These are phyloP conservation scores for Macrolepiota fuliginosa DNA, from an alignment of 768 basidiomycete genomes.

Conservation along the genomic window DNA sequence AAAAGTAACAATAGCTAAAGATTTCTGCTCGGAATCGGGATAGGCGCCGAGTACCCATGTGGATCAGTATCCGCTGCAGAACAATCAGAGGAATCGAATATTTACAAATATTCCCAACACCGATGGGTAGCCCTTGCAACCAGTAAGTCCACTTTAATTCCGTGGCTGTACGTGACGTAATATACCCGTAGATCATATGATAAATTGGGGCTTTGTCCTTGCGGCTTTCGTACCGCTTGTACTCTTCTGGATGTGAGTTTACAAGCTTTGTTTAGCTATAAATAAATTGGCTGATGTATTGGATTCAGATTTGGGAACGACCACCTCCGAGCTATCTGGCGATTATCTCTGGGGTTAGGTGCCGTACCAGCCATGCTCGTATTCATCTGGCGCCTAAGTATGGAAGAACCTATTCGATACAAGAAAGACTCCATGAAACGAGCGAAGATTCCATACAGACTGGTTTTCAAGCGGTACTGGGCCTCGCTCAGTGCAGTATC, in stretches of 20 bases:
- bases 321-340: slow-evolving; percentile 87
- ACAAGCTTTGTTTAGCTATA: neutral
- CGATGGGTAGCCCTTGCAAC: slow-evolving; percentile 83
- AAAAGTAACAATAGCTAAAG: slow-evolving; percentile 30
- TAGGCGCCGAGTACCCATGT: slow-evolving; percentile 89
- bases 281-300: neutral
- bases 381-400: slow-evolving; percentile 81
- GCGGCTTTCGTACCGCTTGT: slow-evolving; percentile 82
- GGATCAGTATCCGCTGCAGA: slow-evolving; percentile 89
- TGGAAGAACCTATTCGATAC: slow-evolving; percentile 77
- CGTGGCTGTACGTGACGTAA: no score
- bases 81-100: slow-evolving; percentile 80
- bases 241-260: slow-evolving; percentile 79
- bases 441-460: slow-evolving; percentile 68
- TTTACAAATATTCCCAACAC: slow-evolving; percentile 79
- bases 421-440: slow-evolving; percentile 79
- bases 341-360: slow-evolving; percentile 82
- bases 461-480: slow-evolving; percentile 83
- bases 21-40: slow-evolving; percentile 85
- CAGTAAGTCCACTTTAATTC: no score
- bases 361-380: slow-evolving; percentile 76
- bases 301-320: slow-evolving; percentile 61
- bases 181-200: slow-evolving; percentile 64
- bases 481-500: slow-evolving; percentile 69
- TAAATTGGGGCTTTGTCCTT: slow-evolving; percentile 80